Base-by-base conservation (phyloP, 257 asterid species). In the Verbena officinalis region DNA sequence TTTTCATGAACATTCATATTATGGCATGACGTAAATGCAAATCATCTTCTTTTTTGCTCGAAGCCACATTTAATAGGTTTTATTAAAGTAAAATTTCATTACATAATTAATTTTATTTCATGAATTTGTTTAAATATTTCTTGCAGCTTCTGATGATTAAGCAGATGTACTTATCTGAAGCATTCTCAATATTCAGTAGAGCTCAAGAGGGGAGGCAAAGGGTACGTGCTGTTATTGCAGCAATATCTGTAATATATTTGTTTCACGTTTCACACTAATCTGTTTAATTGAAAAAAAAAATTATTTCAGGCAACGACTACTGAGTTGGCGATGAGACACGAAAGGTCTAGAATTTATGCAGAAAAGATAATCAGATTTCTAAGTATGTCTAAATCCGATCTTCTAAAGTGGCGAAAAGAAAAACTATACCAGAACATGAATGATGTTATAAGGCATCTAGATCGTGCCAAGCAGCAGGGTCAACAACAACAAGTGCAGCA, bases 121-220 rank as follows among this genome's bases (percentile, higher is more conserved):
- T 34, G 43, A 38, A 11, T 58, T 59, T 43, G 46, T 44, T 33
- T 4, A 24, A n/a, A 10, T 7, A 9, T 2, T 36, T 34, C 33
- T 53, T 31, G 12, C 79, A 81, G 86, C 58, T 77, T 68, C 59
- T 20, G 56, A 59, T 30, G 61, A 39, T 77, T 46, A 81, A 65
- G 67, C 73, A 65, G 54, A 61, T 27, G 27, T 69, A 68, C 38
- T 51, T 33, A 19, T 1, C 66, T 3, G 77, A 80, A 1, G 53
- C 69, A 23, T 4, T 61, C 38, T 12, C 1, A 24, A 4, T 61
- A 10, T 22, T 23, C 63, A 43, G n/a, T 62, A 71, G 23, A 56
- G 44, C 78, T 51, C 62, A 13, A 19, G 79, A 71, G 31, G 0
- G 23, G 62, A 69, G 40, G 65, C 66, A 6, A 4, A 48, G 52